A percentile compares a stretch with the other conserved stretches of the same genome.
Evolutionary conservation across 2,329 filamentous ascomycete genomes (phyloP).

Genomic region (Aaosphaeria arxii): DNA sequence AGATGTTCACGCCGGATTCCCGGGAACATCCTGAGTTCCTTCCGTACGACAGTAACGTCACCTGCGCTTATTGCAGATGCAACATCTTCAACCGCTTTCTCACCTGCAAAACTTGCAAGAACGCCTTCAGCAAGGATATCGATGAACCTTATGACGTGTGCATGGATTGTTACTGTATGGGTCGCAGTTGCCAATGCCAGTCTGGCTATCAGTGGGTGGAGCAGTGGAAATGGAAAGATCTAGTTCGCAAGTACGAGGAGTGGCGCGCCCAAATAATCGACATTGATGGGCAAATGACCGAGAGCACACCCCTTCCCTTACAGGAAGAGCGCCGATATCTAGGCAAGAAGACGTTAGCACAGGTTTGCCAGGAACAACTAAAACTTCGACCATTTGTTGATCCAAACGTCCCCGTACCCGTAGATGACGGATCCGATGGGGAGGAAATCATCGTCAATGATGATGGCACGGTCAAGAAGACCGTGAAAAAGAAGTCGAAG

Average conservation of each 20-base stretch:
- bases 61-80: constrained; percentile 90
- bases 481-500: constrained; percentile 57
- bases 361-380: constrained; percentile 91
- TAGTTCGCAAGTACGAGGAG: constrained; percentile 73
- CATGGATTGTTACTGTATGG: constrained; percentile 99
- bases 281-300: constrained; percentile 63
- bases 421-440: constrained; percentile 46
- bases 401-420: constrained; percentile 60
- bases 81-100: constrained; percentile 98
- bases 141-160: constrained; percentile 92
- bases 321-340: constrained; percentile 64
- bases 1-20: constrained; percentile 71
- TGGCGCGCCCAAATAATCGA: constrained; percentile 80
- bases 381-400: constrained; percentile 78
- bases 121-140: constrained; percentile 63
- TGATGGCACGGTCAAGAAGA: constrained; percentile 61
- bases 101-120: constrained; percentile 82
- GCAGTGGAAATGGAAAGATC: constrained; percentile 81
- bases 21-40: constrained; percentile 73
- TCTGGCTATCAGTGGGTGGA: constrained; percentile 88
- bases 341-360: constrained; percentile 76
- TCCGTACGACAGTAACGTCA: constrained; percentile 85
- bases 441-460: constrained; percentile 61
- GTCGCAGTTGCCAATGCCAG: constrained; percentile 84
- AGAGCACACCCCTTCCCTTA: constrained; percentile 67